Base-by-base conservation (phyloP, 768 basidiomycete species). In the Lactifluus piperatus region DNA sequence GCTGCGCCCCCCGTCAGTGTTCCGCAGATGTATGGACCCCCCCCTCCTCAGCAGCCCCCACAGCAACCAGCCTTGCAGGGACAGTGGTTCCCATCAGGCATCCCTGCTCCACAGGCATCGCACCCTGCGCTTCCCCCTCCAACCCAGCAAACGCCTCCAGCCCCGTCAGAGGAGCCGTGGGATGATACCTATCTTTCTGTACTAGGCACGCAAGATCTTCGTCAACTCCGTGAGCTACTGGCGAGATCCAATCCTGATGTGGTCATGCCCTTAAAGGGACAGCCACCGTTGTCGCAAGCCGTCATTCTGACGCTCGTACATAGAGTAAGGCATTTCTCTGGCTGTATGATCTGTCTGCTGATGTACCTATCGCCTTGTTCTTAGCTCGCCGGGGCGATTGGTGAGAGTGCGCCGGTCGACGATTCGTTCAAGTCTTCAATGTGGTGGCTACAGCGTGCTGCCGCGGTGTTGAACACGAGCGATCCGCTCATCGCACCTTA, bases 361-460 rank as follows among this genome's bases (percentile, higher is more conserved):
- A 24, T 44, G 22, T 36, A n/a, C n/a, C n/a, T n/a, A 20, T 58
- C 45, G 57, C 52, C 27, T 60, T 56, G 10, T 27, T 29, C 51
- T 60, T 51, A 91, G 88, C 78, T 92, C 32, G 82, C 89, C 58
- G 78, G 81, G 29, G 79, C 86, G 58, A 79, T 91, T 46, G 84
- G 85, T 43, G 88, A 91, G 68, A 83, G 81, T 3, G 79, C 86
- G 6, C 87, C 90, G 10, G 77, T 79, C 49, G 90, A 93, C 60
- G 91, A 92, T 65, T 71, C 79, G 5, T 91, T 91, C 79, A 91
- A 91, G 72, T 81, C 80, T 14, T 81, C 86, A 7, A 73, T 92
- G 57, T 91, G 91, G 89, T 93, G 90, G 90, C 73, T 93, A 64
- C 88, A 91, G 68, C 84, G 90, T 56, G 78, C 86, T 37, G 76